phyloP scores from a whole-genome alignment of 2,329 filamentous ascomycete genomes.

The Cercospora sesami region DNA sequence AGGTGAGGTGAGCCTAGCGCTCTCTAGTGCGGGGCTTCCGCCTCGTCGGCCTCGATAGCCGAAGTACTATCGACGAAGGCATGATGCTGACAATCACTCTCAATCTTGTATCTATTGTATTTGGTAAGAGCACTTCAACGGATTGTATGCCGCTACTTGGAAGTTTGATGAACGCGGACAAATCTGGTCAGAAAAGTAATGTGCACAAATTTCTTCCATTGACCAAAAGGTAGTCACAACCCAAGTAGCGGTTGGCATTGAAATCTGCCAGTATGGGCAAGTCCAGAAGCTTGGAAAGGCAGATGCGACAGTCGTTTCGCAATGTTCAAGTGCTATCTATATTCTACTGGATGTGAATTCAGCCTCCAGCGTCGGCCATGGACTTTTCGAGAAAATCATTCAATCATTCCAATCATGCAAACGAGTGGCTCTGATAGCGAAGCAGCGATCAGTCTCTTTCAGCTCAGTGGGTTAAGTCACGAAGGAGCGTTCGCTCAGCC shows the following conservation, averaged over 20 bases:
- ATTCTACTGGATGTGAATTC: background rate
- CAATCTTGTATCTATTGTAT: background rate
- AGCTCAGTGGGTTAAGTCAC: background rate
- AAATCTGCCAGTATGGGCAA: background rate
- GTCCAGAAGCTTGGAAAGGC: background rate
- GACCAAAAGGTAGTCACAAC: no score
- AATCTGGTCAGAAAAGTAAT: background rate
- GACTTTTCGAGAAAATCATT: background rate
- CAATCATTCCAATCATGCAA: background rate
- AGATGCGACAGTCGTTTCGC: background rate
- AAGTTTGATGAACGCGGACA: background rate
- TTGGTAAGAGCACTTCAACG: background rate
- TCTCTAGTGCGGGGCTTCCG: constrained; percentile 1
- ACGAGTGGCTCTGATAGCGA: background rate
- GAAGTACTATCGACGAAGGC: constrained; percentile 3
- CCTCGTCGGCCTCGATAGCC: background rate
- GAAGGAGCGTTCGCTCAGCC: background rate
- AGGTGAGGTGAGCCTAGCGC: background rate
- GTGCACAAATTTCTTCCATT: no score
- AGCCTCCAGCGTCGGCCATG: background rate
- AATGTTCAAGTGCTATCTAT: background rate
- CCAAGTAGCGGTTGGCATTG: no score
- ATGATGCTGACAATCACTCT: background rate
- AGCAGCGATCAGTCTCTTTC: background rate
- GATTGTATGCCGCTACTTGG: background rate